Base-by-base conservation (phyloP, 1,139 yeast species). In the Saccharomyces hybrid region DNA sequence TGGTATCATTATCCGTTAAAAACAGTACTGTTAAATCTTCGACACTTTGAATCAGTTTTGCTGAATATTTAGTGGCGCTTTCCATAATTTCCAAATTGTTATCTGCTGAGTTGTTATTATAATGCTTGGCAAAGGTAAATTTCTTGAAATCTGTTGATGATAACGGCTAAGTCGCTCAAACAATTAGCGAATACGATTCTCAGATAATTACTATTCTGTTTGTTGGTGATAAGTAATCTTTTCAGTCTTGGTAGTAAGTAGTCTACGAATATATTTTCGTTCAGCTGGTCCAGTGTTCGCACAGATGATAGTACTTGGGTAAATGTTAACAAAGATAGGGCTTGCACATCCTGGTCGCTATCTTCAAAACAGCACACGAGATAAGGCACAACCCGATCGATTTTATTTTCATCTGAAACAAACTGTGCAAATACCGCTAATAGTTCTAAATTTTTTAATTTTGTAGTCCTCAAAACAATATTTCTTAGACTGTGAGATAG, bases 341-440 rank as follows among this genome's bases (percentile, higher is more conserved):
- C 78, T 50, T 85, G 87, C 2, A 88, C 93, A 53, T 78, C 77
- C 1, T 76, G 76, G 34, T 78, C 75, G 58, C 81, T 86, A 51
- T 80, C 82, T 19, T 83, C 67, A 32, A 67, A 59, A 56, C 83
- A 73, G 7, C 78, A 67, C 38, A 88, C 79, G 34, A 93, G 71
- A 65, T 85, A 88, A 0, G 99, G 98, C 24, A 93, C 68, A 32
- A 93, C 83, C 49, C 97, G 73, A 67, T 93, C 98, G 49, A 93
- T 74, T 65, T 90, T 91, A 21, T 85, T 85, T 55, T 88, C 96
- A 65, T 93, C 98, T 47, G 81, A 80, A 2, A 89, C 75, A 57
- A 83, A 78, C 65, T 88, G 96, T 0, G 95, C 82, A 14, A 93
- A 74, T 0, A 89, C 89, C 11, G 89, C 68, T 2, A 93, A 78